phyloP scores from a whole-genome alignment of 495 filamentous ascomycete species.

The Aspergillus cavernicola region DNA sequence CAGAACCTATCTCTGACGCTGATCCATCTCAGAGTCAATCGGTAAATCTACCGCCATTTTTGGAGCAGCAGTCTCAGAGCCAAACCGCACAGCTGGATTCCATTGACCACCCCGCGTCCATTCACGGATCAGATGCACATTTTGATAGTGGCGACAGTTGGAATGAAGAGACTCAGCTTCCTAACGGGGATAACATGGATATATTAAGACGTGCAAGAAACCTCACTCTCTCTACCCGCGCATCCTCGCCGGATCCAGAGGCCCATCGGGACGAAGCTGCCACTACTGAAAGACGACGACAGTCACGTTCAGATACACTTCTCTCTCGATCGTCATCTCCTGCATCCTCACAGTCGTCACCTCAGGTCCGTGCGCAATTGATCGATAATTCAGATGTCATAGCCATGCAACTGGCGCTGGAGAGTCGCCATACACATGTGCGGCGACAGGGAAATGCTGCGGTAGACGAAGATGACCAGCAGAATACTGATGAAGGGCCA shows the following conservation, averaged over 20 bases:
- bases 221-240: constrained; percentile 13
- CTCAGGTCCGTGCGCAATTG: constrained; percentile 42
- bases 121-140: constrained; percentile 11
- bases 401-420: constrained; percentile 46
- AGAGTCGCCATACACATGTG: constrained; percentile 28
- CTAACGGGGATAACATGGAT: constrained; percentile 31
- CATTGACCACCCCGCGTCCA: constrained; percentile 10
- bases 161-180: constrained; percentile 35
- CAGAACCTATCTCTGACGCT: constrained; percentile 1
- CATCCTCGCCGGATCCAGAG: constrained; percentile 16
- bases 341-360: constrained; percentile 43
- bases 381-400: constrained; percentile 47
- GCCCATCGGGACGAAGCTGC: constrained; percentile 10
- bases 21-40: neutral
- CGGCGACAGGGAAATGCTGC: constrained; percentile 17
- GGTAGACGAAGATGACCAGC: constrained; percentile 13
- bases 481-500: constrained; percentile 11
- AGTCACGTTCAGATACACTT: constrained; percentile 41
- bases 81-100: neutral
- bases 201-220: constrained; percentile 26
- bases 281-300: constrained; percentile 19
- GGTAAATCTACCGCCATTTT: constrained; percentile 3
- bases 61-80: constrained; percentile 3
- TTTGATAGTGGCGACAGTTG: constrained; percentile 22
- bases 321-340: constrained; percentile 42